phyloP scores from a whole-genome alignment of 768 basidiomycete genomes.

The Pisolithus sp. region DNA sequence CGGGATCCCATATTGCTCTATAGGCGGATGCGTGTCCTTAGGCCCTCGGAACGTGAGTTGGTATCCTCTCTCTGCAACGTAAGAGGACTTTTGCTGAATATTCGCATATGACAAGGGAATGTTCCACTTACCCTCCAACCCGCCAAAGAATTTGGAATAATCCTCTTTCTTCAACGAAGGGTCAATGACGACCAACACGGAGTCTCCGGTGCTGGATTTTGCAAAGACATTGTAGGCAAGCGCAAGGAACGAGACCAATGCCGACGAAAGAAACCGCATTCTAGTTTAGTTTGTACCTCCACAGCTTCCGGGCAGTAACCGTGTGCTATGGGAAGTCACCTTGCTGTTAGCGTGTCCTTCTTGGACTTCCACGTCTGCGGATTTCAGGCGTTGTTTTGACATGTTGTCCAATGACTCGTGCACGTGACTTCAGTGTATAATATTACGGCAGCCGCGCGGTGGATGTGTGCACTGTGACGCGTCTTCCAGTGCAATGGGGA shows the following conservation, averaged over 20 bases:
- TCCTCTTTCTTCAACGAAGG: constrained; percentile 54
- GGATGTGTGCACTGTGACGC: too few relatives aligned
- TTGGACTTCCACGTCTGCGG: background rate
- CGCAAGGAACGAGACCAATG: constrained; percentile 24
- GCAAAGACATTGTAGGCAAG: constrained; percentile 32
- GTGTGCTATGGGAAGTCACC: too few relatives aligned
- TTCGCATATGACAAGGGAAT: background rate
- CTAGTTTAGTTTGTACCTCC: background rate
- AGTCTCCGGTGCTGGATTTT: constrained; percentile 74
- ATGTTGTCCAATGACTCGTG: too few relatives aligned
- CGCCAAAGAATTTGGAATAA: constrained; percentile 79
- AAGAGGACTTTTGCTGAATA: background rate
- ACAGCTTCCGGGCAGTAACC: too few relatives aligned
- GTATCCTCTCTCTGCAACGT: constrained; percentile 65
- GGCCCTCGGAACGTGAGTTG: constrained; percentile 82
- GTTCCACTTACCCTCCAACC: constrained; percentile 54
- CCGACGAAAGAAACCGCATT: constrained; percentile 25
- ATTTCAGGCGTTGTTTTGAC: background rate
- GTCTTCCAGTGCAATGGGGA: too few relatives aligned
- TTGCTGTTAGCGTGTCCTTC: background rate
- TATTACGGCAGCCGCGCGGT: too few relatives aligned
- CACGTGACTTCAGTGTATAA: too few relatives aligned
- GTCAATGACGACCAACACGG: constrained; percentile 82
- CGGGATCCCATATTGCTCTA: constrained; percentile 66
- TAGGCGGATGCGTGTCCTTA: constrained; percentile 59